Percentiles rank a stretch among this genome's conserved stretches.
Conservation (phyloP, 352 stramenopile genomes). For the Phytophthora parvispora region DNA sequence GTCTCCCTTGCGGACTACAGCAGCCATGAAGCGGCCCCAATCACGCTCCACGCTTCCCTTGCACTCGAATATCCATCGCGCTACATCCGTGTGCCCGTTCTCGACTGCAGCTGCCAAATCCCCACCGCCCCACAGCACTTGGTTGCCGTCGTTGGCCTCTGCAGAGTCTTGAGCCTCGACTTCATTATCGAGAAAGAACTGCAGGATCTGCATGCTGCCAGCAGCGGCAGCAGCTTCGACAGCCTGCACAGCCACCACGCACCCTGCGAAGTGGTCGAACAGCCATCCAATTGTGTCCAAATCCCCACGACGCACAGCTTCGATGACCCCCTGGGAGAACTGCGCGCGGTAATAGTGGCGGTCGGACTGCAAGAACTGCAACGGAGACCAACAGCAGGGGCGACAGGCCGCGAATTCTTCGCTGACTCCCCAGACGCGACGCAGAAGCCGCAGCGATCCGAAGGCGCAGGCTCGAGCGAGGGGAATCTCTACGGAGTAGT, state of each 20-base stretch:
- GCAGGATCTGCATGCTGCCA: conserved; percentile 14
- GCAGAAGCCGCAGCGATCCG: conserved; percentile 22
- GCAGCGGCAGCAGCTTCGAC: conserved; percentile 31
- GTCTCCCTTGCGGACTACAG: conserved; percentile 21
- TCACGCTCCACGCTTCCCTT: conserved; percentile 31
- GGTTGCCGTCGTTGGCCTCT: conserved; percentile 15
- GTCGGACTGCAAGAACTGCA: conserved; percentile 22
- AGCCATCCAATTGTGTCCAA: conserved; percentile 29
- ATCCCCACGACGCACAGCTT: conserved; percentile 22
- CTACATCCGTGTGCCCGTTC: conserved; percentile 23
- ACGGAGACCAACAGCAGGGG: conserved; percentile 16
- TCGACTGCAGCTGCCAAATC: conserved; percentile 38
- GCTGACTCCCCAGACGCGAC: conserved; percentile 28
- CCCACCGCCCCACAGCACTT: conserved; percentile 30
- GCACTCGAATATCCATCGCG: conserved; percentile 31
- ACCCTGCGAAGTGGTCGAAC: conserved; percentile 31
- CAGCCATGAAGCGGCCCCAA: conserved; percentile 33
- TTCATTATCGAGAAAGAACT: conserved; percentile 27
- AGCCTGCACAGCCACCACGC: conserved; percentile 14
- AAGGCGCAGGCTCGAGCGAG: conserved; percentile 23
- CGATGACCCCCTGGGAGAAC: conserved; percentile 29
- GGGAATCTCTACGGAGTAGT: conserved; percentile 24
- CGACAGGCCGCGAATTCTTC: conserved; percentile 4
- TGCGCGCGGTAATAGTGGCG: conserved; percentile 25
- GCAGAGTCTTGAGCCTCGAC: background rate